Evolutionary conservation across 306 rosid genomes (phyloP), one percentile per base, ranked within the genome.

Genomic region (Trifolium fragiferum): DNA sequence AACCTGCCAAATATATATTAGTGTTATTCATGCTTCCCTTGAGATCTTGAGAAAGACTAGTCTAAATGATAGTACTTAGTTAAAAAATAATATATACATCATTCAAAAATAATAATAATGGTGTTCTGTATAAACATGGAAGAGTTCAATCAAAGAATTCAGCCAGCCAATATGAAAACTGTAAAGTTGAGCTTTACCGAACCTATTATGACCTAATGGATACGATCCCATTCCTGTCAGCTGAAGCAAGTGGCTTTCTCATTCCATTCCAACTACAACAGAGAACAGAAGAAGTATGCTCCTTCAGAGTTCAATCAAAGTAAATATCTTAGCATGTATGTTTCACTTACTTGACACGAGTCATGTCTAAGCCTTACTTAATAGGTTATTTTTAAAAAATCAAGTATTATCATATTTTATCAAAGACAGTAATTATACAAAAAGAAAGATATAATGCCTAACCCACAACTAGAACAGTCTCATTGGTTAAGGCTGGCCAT

Each of bases 211-310:
- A 81, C 99, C 99, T 92, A 73, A 89, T 77, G 80, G 94, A 95
- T 51, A 95, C 86, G 66, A 86, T 60, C 21, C 98, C 99, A 63
- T 89, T 92, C 84, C 86, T 92, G 82, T 95, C 97, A 2, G 99
- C 97, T 4, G 99, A 88, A 46, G 98, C 99, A 5, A 95, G 83
- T 25, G 98, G 90, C 53, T 89, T 90, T 25, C 97, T 93, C 51
- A 89, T 87, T 38, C 92, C 96, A 15, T 96, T 89, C 99, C 98
- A 95, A 5, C 92, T 84, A 72, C 98, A 95, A 80, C 96, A 88
- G 53, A 95, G 81, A 68, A 95, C 98, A 21, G 98, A 85, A 7
- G 96, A 78, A 71, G 74, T 74, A 87, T 92, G 97, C 66, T 95
- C 99, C 80, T 87, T 89, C 78, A 95, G 74, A 23, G 97, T 92